Base-by-base conservation (phyloP, 1,139 yeast genomes). In the Pichiaceae sp. region DNA sequence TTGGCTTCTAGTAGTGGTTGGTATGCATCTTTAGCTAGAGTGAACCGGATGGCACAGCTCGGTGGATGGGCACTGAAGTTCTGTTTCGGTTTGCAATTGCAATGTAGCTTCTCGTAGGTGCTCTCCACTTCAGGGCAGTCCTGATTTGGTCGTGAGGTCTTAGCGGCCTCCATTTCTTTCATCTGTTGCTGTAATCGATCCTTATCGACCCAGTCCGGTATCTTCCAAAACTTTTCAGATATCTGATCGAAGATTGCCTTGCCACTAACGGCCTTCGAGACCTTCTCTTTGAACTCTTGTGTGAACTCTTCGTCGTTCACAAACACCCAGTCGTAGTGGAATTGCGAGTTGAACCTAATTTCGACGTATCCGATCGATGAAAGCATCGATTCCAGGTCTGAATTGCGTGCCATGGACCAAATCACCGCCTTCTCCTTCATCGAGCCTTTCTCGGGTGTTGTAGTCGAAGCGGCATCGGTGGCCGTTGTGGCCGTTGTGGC, bases 311-410 rank as follows among this genome's bases (percentile, higher is more conserved):
- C 66, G 44, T 81, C 84, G 55, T 81, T 81, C 44, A 79, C 62
- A 52, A 81, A 81, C n/a, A 79, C 78, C 91, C 91, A 81, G 48
- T 78, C 85, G 56, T 81, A 81, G 49, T 77, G 72, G 56, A 58
- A 80, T 38, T 70, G 60, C 40, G 62, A 52, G 60, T 85, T 84
- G 62, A 84, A 85, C 34, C 91, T 67, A 50, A 74, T 78, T 60
- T 85, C 89, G 27, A 83, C 71, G 35, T 72, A 65, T 38, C 73
- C 68, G 33, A 85, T 75, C 4, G 93, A 74, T 35, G 64, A 68
- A 15, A 79, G 55, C 38, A 84, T 59, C 5, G 66, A 71, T 54
- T 66, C 66, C 25, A 84, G 54, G 47, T 86, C 95, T 12, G 63
- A 54, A 56, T 85, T 83, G 45, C 93, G 66, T 29, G 84, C 89